Evolutionary conservation across 73 alveolate species (phyloP).

Genomic region (Paramecium octaurelia): DNA sequence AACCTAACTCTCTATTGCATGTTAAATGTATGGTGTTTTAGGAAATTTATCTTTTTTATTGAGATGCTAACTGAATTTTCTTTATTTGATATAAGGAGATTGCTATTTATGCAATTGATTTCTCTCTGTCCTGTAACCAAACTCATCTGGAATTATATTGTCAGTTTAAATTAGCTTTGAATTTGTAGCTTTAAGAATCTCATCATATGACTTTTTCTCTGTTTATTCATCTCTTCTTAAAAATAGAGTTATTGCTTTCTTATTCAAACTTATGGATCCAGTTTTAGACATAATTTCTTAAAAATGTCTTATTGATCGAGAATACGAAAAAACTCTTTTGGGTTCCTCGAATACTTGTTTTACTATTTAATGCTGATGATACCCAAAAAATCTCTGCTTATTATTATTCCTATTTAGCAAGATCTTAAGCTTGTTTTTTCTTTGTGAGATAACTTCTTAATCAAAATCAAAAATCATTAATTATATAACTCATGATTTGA

Average conservation of each 20-base stretch:
- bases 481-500: neutral
- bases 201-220: neutral
- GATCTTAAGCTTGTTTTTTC: neutral
- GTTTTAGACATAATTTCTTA: constrained; percentile 4
- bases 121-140: neutral
- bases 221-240: neutral
- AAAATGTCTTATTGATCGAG: constrained; percentile 24
- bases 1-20: neutral
- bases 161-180: neutral
- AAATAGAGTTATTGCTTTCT: neutral
- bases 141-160: neutral
- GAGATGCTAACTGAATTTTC: constrained; percentile 19
- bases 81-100: neutral
- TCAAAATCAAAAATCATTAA: neutral
- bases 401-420: neutral
- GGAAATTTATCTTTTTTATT: neutral
- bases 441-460: neutral
- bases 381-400: neutral
- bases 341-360: neutral
- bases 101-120: neutral
- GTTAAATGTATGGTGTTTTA: neutral
- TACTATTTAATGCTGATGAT: neutral
- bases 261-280: neutral
- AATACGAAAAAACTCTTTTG: neutral
- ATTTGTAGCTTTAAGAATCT: neutral